Evolutionary conservation across 805 yeast genomes (phyloP), one percentile per base, ranked within the genome.

Genomic region (Ogataea dorogensis): DNA sequence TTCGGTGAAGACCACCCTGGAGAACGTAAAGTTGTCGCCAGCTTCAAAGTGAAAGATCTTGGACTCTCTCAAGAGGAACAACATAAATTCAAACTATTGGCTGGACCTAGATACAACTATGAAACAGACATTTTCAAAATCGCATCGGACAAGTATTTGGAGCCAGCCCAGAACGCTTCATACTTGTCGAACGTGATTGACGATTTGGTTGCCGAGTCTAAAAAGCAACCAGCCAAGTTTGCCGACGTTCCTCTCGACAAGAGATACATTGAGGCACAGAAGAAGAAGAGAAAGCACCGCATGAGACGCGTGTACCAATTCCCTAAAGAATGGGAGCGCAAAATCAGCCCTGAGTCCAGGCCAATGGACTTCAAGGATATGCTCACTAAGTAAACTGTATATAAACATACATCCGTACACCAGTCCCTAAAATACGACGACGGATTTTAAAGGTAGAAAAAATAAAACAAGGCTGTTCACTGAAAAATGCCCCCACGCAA

Each of bases 151-250:
- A 72, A 72, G 50, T 86, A 72, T 58, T 68, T 77, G 6, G 86
- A 86, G 51, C 81, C 95, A 26, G 75, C 94, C 1, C 97, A 91
- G 62, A 93, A 93, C 62, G 84, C 91, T 32, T 74, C 83, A 46
- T 79, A 71, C 58, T 64, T 86, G 45, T 79, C 81, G 13, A 83
- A 78, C 37, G 69, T 78, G 17, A 67, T 88, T 46, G 73, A 74
- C 47, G 70, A 70, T 38, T 65, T 93, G 32, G 53, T 89, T 18
- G 56, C 58, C 17, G 89, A 79, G 50, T 67, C 95, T 6, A 83
- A 78, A 52, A 82, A 77, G 33, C 54, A 71, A 28, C 53, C 67
- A 3, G 51, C 63, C n/a, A 84, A 82, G 38, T 85, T 86, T 49
- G 69, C 71, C 27, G 95, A 86, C 52, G 66, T 91, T 20, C 96